Conservation (phyloP, 2,329 filamentous ascomycete species). For the Geosmithia morbida region DNA sequence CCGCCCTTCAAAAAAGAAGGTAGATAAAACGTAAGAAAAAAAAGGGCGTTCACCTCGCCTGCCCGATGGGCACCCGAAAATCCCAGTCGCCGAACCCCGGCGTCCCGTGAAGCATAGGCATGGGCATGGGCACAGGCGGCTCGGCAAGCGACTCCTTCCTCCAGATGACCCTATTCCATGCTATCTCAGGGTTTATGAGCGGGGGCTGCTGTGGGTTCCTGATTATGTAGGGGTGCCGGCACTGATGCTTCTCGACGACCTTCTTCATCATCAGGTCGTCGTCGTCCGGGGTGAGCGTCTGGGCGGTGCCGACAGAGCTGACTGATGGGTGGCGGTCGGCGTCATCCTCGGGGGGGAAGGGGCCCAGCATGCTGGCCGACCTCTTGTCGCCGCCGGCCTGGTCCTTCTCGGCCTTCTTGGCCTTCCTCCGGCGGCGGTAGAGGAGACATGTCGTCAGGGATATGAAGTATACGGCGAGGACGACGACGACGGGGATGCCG, state of each 20-base stretch:
- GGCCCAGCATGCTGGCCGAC: neutral
- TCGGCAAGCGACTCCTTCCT: neutral
- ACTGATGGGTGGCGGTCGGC: conserved; percentile 9
- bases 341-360: neutral
- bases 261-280: conserved; percentile 5
- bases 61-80: neutral
- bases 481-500: conserved; percentile 13
- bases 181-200: neutral
- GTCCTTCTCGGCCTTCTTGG: conserved; percentile 6
- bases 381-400: conserved; percentile 1
- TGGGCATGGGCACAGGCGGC: neutral
- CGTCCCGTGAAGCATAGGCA: neutral
- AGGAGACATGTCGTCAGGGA: conserved; percentile 12
- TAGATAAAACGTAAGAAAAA: neutral
- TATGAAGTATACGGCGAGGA: conserved; percentile 13
- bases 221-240: neutral
- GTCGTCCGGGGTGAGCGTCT: conserved; percentile 7
- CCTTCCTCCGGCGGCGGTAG: conserved; percentile 11
- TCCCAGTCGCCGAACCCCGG: neutral
- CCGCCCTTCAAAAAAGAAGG: too few relatives aligned
- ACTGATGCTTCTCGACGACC: neutral
- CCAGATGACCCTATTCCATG: neutral
- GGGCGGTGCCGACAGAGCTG: conserved; percentile 7
- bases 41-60: neutral
- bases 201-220: neutral